Percentiles rank a stretch among this genome's conserved stretches.
phyloP scores from a whole-genome alignment of 352 stramenopile genomes.

The Pythium apleroticum region DNA sequence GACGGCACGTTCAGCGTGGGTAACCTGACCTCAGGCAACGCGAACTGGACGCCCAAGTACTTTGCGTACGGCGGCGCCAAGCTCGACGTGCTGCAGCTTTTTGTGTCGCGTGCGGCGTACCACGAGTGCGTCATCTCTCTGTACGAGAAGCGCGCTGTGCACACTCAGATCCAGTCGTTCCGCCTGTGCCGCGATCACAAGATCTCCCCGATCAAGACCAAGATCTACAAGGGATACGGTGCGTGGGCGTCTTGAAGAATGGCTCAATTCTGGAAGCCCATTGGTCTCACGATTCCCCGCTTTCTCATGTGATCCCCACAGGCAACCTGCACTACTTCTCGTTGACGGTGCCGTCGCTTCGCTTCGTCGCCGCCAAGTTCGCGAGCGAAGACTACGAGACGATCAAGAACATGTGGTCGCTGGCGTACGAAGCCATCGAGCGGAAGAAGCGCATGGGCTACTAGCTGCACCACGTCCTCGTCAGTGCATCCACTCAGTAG shows the following conservation, averaged over 20 bases:
- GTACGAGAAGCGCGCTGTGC: constrained; percentile 80
- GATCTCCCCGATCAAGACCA: constrained; percentile 83
- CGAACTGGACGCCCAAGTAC: constrained; percentile 76
- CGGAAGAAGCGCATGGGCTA: constrained; percentile 77
- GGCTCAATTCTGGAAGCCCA: background rate
- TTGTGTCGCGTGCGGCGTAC: constrained; percentile 79
- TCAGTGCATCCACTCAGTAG: background rate
- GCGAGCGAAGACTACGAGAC: constrained; percentile 81
- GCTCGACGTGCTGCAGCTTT: constrained; percentile 83
- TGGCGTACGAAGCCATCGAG: constrained; percentile 81
- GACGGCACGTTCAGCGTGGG: constrained; percentile 82
- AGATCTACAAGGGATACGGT: constrained; percentile 89
- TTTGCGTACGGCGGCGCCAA: constrained; percentile 81
- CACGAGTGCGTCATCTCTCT: constrained; percentile 86
- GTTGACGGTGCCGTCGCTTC: constrained; percentile 73
- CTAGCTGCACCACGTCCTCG: background rate
- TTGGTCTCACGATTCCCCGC: background rate
- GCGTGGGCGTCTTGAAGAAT: constrained; percentile 13
- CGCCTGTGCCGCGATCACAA: constrained; percentile 82
- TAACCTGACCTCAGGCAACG: constrained; percentile 77
- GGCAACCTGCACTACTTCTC: constrained; percentile 86
- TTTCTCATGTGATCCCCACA: constrained; percentile 24
- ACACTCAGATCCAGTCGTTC: constrained; percentile 86
- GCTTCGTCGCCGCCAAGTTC: constrained; percentile 83
- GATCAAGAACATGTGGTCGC: constrained; percentile 80